Base-by-base conservation (phyloP, 352 stramenopile species). In the Aphanomyces invadans region DNA sequence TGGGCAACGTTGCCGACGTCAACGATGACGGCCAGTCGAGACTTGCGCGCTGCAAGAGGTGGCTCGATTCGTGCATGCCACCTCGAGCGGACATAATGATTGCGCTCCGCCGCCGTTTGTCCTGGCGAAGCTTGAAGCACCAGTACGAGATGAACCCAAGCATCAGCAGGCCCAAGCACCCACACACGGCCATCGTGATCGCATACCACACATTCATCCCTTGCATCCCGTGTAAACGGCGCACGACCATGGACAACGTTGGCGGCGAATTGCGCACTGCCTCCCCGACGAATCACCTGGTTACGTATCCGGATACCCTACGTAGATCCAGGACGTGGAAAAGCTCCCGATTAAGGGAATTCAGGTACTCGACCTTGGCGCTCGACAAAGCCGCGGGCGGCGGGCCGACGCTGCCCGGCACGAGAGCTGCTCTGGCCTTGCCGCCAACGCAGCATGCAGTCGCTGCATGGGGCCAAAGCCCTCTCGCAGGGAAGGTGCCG, bases 231-330 rank as follows among this genome's bases (percentile, higher is more conserved):
- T n/a, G 21, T 21, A 52, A 52, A 23, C 19, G 12, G 7, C 12
- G 12, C n/a, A 52, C 44, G 19, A 29, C 19, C 21, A n/a, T 57
- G 25, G 25, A 57, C 25, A n/a, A 21, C 11, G 25, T 33, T 28
- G 12, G 21, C 29, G 12, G 21, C 49, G 49, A 29, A 21, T 39
- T 17, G 49, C 49, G 9, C 21, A 57, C 21, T 57, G 49, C 49
- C 49, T n/a, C n/a, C n/a, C n/a, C n/a, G n/a, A n/a, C n/a, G n/a
- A 57, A 57, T 57, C 49, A 57, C 25, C 49, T 57, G 49, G 36
- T 5, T 19, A 33, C 49, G 49, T 26, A 57, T 57, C 49, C 49
- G 49, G 49, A 57, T 57, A 38, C 32, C 7, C 11, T 5, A 29
- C 25, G 21, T 7, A 23, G 7, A 25, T 52, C 21, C 38, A 45